phyloP scores from a whole-genome alignment of 1,284 basidiomycete species.

The Neonothopanus nambi region DNA sequence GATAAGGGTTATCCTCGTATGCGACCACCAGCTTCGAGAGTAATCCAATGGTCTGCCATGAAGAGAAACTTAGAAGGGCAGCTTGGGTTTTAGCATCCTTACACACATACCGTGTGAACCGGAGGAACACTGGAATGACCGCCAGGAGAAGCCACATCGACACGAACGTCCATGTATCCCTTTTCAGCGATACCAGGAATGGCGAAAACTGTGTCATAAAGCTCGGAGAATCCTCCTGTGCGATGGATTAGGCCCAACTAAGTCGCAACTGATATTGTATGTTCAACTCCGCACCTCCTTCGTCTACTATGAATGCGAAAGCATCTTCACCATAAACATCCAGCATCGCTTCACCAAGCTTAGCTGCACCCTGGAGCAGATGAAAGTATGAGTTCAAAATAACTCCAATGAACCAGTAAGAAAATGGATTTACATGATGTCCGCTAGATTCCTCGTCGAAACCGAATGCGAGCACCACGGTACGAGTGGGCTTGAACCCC shows the following conservation, averaged over 20 bases:
- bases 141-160: constrained; percentile 45
- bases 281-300: constrained; percentile 33
- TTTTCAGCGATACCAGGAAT: constrained; percentile 56
- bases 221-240: constrained; percentile 23
- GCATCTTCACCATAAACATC: constrained; percentile 46
- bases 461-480: constrained; percentile 55
- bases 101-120: constrained; percentile 32
- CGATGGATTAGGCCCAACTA: neutral
- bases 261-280: neutral
- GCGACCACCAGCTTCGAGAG: constrained; percentile 41
- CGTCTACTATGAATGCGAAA: constrained; percentile 49
- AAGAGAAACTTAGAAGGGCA: neutral
- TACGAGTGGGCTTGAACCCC: constrained; percentile 45
- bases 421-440: constrained; percentile 24
- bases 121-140: constrained; percentile 59
- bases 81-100: neutral
- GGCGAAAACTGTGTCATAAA: constrained; percentile 32
- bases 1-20: constrained; percentile 43
- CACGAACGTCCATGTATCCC: constrained; percentile 48
- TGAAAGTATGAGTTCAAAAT: neutral
- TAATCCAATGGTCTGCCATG: constrained; percentile 44
- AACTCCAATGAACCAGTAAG: neutral
- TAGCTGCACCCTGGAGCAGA: constrained; percentile 38
- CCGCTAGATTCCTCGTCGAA: constrained; percentile 63
- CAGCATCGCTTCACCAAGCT: constrained; percentile 40